Evolutionary conservation across 345 rosid species (phyloP).

Genomic region (Angophora floribunda): DNA sequence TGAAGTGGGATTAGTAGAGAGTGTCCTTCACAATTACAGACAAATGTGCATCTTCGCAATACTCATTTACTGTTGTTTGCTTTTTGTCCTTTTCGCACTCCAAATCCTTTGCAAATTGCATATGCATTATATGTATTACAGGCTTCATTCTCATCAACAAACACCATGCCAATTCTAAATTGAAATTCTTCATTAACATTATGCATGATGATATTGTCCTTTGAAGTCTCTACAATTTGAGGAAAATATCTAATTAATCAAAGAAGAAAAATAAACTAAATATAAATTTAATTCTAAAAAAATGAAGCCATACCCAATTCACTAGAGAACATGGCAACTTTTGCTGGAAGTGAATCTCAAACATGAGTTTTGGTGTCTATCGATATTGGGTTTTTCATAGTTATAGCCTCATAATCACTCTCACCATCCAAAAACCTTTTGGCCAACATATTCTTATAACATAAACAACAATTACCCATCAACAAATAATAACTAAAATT

Average conservation of each 20-base stretch:
- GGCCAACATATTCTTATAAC: background rate
- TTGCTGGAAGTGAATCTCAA: no score
- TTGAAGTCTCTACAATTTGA: background rate
- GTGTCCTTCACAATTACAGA: no score
- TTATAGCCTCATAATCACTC: background rate
- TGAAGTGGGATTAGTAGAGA: accelerated
- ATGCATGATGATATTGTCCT: background rate
- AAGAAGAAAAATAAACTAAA: background rate
- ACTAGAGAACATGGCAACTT: no score
- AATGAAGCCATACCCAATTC: no score
- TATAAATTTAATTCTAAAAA: no score
- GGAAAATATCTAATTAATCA: background rate
- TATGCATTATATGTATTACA: background rate
- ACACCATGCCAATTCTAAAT: background rate
- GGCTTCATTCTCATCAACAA: background rate
- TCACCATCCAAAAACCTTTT: accelerated
- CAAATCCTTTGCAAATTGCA: background rate
- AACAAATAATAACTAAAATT: background rate
- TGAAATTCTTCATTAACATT: background rate
- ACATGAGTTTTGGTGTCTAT: no score
- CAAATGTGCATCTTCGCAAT: accelerated
- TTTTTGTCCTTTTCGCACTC: background rate
- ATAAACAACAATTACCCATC: no score
- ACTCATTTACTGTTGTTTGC: accelerated
- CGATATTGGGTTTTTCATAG: no score